Evolutionary conservation across 2,329 filamentous ascomycete genomes (phyloP), one percentile per base, ranked within the genome.

Genomic region (Neofusicoccum laricinum): DNA sequence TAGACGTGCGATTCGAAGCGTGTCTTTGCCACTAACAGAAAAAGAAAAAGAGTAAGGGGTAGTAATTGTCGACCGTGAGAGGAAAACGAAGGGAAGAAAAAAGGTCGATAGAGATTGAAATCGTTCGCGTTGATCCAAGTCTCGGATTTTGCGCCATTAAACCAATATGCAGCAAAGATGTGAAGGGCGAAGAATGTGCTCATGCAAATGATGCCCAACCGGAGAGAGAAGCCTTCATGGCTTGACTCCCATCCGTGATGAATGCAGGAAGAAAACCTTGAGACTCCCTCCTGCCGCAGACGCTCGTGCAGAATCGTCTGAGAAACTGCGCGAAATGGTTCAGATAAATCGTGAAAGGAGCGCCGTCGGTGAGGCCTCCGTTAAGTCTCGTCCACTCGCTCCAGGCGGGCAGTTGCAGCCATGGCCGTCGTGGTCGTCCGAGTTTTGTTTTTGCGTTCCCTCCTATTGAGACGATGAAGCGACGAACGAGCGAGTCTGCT

Each of bases 161-260:
- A 59, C 55, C 55, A 46, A 43, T 59, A 59, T 59, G 55, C 55
- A 46, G 55, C 53, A 59, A 59, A 59, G 55, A 21, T 59, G 41
- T 34, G 25, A 17, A 45, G 14, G 30, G 40, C 53, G 25, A 46
- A 17, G 21, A 45, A 45, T 30, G 25, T 45, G 53, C 53, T 19
- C 38, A 58, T 58, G 53, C 53, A 34, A 50, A 34, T 41, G 45
- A 32, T 34, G 40, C 55, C 55, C 55, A 46, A 5, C n/a, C 41
- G 30, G 25, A 34, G 25, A 45, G 25, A 45, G 41, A 58, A 34
- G 41, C 40, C 17, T 19, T 25, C 25, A 15, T 17, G 53, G 38
- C 53, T 36, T 46, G 55, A 19, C 32, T 34, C 41, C 41, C 55
- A 21, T 36, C 8, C n/a, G n/a, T 36, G 50, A 53, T 17, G n/a